Percentiles rank a stretch among this genome's conserved stretches.
These are phyloP conservation scores for Euphorbia peplus DNA, from an alignment of 345 rosid species.

Conservation along the genomic window DNA sequence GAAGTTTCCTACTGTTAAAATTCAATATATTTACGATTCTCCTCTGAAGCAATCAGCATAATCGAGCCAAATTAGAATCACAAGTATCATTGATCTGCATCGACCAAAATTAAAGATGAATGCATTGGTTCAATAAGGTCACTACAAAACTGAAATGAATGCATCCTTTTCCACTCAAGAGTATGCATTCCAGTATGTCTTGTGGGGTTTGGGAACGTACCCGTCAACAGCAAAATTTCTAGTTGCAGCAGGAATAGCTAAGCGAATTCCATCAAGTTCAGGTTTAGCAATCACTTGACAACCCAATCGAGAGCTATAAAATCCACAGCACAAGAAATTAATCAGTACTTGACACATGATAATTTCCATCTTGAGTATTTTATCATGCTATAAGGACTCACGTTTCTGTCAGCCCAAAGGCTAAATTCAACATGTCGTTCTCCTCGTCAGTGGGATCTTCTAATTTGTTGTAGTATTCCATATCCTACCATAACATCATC, in stretches of 20 bases:
- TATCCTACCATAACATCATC: conserved; percentile 48
- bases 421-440: conserved; percentile 98
- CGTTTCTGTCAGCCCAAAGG: conserved; percentile 90
- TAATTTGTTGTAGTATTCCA: conserved; percentile 75
- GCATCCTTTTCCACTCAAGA: conserved; percentile 21
- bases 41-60: too few species aligned
- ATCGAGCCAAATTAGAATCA: too few species aligned
- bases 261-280: conserved; percentile 75
- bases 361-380: not conserved
- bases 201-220: conserved; percentile 83
- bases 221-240: conserved; percentile 91
- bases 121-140: conserved; percentile 7
- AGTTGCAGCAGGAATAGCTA: conserved; percentile 82
- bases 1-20: conserved; percentile 61
- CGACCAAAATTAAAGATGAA: too few species aligned
- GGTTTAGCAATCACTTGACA: conserved; percentile 78
- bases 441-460: conserved; percentile 96
- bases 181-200: conserved; percentile 17
- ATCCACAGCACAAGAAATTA: conserved; percentile 9
- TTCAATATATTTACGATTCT: conserved; percentile 78
- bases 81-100: too few species aligned
- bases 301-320: conserved; percentile 77
- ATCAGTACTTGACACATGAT: not conserved
- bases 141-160: conserved; percentile 35
- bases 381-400: conserved; percentile 37